Evolutionary conservation across 2,329 filamentous ascomycete species (phyloP).

Genomic region (Penicillium expansum): DNA sequence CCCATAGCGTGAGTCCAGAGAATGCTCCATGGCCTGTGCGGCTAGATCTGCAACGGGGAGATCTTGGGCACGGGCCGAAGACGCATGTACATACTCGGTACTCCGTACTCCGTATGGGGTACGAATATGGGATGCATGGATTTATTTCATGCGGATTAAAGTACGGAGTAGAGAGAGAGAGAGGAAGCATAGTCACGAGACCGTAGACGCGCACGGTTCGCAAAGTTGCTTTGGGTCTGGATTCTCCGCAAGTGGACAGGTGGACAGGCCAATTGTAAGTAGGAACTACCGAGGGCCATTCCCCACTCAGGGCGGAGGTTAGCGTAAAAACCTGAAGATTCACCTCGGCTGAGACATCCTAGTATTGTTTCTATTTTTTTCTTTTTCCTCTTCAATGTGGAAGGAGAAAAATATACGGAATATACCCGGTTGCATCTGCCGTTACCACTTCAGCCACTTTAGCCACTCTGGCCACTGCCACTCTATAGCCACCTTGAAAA

Average conservation of each 20-base stretch:
- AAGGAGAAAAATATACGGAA: not conserved
- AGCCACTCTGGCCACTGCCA: not conserved
- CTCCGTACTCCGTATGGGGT: too few relatives aligned
- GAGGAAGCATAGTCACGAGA: not conserved
- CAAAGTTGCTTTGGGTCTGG: not conserved
- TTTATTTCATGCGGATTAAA: not conserved
- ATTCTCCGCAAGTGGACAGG: not conserved
- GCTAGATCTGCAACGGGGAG: conserved; percentile 16
- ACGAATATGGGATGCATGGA: too few relatives aligned
- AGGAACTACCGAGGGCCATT: too few relatives aligned
- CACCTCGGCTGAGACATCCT: not conserved
- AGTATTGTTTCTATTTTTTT: too few relatives aligned
- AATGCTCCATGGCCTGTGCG: too few relatives aligned
- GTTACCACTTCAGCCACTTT: not conserved
- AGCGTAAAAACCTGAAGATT: not conserved
- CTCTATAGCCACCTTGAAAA: not conserved
- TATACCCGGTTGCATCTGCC: too few relatives aligned
- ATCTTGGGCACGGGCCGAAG: conserved; percentile 9
- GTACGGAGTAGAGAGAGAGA: too few relatives aligned
- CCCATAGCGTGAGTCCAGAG: not conserved
- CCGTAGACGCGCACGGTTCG: not conserved
- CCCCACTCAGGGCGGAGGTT: not conserved
- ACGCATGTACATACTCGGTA: too few relatives aligned
- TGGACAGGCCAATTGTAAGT: not conserved
- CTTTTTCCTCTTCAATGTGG: too few relatives aligned